Evolutionary conservation across 345 rosid genomes (phyloP).

Genomic region (Syzygium jambos): DNA sequence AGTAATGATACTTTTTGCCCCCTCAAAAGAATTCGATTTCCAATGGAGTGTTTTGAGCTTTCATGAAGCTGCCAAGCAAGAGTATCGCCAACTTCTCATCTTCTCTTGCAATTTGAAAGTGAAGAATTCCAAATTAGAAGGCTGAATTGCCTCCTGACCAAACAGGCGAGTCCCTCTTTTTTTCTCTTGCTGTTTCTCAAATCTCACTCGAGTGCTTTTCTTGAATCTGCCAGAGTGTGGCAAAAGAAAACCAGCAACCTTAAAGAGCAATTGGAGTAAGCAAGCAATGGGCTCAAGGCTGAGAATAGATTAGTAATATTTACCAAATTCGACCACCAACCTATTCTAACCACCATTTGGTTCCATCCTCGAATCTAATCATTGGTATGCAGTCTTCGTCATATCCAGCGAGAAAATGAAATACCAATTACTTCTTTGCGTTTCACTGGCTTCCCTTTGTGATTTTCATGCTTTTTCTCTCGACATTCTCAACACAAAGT

Average conservation of each 20-base stretch:
- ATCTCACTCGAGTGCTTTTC: not conserved
- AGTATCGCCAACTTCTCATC: not conserved
- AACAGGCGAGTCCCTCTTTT: not conserved
- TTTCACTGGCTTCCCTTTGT: not conserved
- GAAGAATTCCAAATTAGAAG: not conserved
- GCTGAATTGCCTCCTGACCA: not conserved
- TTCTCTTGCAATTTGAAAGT: not conserved
- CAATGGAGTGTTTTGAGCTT: not conserved
- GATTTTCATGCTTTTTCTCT: not conserved
- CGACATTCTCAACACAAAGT: not conserved
- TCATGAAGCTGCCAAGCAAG: not conserved
- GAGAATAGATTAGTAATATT: not conserved
- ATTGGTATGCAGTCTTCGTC: not conserved
- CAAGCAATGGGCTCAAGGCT: no score
- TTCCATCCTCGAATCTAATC: not conserved
- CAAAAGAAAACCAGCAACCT: not conserved
- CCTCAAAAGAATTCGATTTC: not conserved
- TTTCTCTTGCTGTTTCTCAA: not conserved
- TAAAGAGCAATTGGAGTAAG: not conserved
- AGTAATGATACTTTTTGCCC: not conserved
- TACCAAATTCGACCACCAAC: not conserved
- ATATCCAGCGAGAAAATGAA: not conserved
- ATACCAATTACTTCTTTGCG: not conserved
- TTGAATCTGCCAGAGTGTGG: not conserved
- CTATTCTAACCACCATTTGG: not conserved